A percentile compares a stretch with the other conserved stretches of the same genome.
Conservation (phyloP, 371 early-diverging fungal species). For the Thermomucor indicae-seudaticae region DNA sequence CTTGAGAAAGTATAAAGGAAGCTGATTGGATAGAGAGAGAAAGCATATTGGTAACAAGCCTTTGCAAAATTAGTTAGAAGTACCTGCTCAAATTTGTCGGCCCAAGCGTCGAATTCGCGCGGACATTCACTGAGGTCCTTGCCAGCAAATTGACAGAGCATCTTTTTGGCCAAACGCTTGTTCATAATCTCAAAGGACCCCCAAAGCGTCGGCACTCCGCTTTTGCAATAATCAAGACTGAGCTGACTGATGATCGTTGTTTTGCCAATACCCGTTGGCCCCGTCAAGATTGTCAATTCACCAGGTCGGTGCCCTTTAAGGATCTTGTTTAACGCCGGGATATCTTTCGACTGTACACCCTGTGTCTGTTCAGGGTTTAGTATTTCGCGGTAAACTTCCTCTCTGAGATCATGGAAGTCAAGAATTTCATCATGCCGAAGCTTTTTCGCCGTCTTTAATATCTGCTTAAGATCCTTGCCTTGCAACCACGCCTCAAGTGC, state of each 20-base stretch:
- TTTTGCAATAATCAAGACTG: constrained; percentile 67
- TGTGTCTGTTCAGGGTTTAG: constrained; percentile 61
- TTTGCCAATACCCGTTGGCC: constrained; percentile 75
- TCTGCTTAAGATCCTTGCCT: constrained; percentile 24
- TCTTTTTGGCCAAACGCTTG: constrained; percentile 63
- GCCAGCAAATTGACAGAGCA: constrained; percentile 68
- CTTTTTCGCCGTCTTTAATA: constrained; percentile 37
- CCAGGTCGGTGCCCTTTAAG: constrained; percentile 74
- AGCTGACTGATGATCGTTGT: constrained; percentile 77
- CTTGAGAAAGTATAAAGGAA: constrained; percentile 75
- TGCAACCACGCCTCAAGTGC: constrained; percentile 33
- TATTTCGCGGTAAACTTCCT: constrained; percentile 66
- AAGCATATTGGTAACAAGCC: neutral
- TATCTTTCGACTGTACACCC: constrained; percentile 57
- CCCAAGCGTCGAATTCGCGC: constrained; percentile 50
- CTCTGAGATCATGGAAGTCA: constrained; percentile 53
- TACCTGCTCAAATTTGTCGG: constrained; percentile 64
- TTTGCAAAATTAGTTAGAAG: neutral
- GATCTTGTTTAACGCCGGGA: constrained; percentile 59
- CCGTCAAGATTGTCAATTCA: constrained; percentile 73
- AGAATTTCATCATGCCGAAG: constrained; percentile 66
- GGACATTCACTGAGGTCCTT: constrained; percentile 46
- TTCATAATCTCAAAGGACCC: constrained; percentile 81
- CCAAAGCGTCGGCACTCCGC: constrained; percentile 77
- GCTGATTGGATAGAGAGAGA: constrained; percentile 20